A percentile compares a stretch with the other conserved stretches of the same genome.
Conservation (phyloP, 2,329 filamentous ascomycete species). For the Pyrenophora seminiperda region DNA sequence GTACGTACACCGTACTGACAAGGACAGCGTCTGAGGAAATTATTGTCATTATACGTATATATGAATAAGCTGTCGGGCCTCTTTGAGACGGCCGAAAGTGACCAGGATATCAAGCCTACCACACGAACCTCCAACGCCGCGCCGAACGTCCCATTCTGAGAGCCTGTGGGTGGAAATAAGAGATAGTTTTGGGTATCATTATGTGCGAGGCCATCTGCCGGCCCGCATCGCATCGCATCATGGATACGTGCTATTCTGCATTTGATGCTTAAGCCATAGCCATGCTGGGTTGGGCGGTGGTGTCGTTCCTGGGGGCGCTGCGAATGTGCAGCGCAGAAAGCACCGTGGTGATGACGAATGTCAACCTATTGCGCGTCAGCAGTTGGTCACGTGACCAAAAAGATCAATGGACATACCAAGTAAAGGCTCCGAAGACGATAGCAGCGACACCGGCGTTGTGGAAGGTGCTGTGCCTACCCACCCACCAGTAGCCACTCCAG, state of each 20-base stretch:
- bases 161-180: background rate
- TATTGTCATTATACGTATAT: slow-evolving; percentile 4
- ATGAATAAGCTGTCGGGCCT: background rate
- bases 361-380: slow-evolving; percentile 49
- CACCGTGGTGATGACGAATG: slow-evolving; percentile 58
- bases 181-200: slow-evolving; percentile 12
- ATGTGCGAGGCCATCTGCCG: background rate
- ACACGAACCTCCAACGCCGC: slow-evolving; percentile 6
- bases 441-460: slow-evolving; percentile 68
- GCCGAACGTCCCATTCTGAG: slow-evolving; percentile 9
- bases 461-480: slow-evolving; percentile 50
- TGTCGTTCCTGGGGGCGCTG: slow-evolving; percentile 44
- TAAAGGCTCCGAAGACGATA: slow-evolving; percentile 70
- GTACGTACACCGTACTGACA: background rate
- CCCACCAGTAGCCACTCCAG: slow-evolving; percentile 61
- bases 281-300: slow-evolving; percentile 44
- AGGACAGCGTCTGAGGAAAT: background rate
- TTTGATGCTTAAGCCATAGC: slow-evolving; percentile 43
- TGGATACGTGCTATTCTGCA: background rate
- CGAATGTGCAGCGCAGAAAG: slow-evolving; percentile 56
- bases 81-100: background rate
- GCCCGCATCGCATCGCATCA: background rate
- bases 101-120: background rate
- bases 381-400: background rate
- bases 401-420: slow-evolving; percentile 55